These are phyloP conservation scores for Caryopteris hybrid DNA, from an alignment of 305 asterid species.

Conservation along the genomic window DNA sequence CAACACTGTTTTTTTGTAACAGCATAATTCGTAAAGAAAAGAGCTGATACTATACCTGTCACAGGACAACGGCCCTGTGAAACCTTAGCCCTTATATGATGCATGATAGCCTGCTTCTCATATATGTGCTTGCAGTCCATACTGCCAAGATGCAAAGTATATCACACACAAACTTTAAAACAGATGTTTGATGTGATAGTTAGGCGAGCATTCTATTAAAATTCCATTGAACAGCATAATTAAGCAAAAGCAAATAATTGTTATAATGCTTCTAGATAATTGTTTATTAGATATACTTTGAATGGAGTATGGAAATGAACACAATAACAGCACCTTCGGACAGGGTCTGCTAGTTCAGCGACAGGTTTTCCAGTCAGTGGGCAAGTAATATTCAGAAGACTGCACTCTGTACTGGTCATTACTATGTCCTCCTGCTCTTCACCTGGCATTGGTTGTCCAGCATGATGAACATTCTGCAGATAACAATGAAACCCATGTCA, in stretches of 20 bases:
- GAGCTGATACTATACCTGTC: conserved; percentile 48
- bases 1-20: not conserved
- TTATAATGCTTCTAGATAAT: not conserved
- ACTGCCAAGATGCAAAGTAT: conserved; percentile 34
- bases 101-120: conserved; percentile 59
- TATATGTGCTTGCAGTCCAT: conserved; percentile 93
- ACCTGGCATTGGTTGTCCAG: conserved; percentile 90
- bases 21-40: not conserved
- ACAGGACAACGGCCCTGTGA: conserved; percentile 52
- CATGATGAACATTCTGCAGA: conserved; percentile 84
- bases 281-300: not conserved
- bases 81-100: conserved; percentile 39
- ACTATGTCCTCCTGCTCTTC: conserved; percentile 94
- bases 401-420: conserved; percentile 75
- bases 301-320: not conserved
- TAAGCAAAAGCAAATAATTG: not conserved
- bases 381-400: conserved; percentile 60
- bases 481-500: conserved; percentile 13
- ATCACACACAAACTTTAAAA: not conserved
- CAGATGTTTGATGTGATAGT: not conserved
- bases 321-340: conserved; percentile 54
- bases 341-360: conserved; percentile 68
- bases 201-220: not conserved
- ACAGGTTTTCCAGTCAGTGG: conserved; percentile 84
- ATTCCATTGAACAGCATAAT: not conserved